Evolutionary conservation across 495 filamentous ascomycete species (phyloP).

Genomic region (Aspergillus olivimuriae): DNA sequence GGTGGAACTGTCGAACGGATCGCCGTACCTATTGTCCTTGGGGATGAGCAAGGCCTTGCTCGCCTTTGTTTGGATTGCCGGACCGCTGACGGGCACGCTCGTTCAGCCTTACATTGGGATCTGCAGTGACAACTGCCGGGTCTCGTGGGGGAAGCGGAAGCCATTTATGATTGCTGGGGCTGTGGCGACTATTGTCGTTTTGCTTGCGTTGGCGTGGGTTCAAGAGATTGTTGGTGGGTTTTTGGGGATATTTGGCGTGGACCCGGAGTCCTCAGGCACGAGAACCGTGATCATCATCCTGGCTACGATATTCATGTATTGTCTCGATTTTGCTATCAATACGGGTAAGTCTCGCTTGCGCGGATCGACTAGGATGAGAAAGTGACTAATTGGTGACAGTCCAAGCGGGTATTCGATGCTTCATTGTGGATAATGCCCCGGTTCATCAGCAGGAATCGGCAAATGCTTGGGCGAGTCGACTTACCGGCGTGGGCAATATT

Average conservation of each 20-base stretch:
- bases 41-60: conserved; percentile 90
- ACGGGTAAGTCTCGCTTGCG: conserved; percentile 52
- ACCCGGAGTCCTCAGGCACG: conserved; percentile 51
- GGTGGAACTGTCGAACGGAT: conserved; percentile 82
- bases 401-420: conserved; percentile 81
- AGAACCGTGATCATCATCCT: conserved; percentile 57
- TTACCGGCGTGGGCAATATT: conserved; percentile 80
- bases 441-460: conserved; percentile 84
- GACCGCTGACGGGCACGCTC: conserved; percentile 75
- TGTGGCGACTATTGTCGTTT: conserved; percentile 61
- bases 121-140: conserved; percentile 77
- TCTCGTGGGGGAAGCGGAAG: conserved; percentile 74
- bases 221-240: conserved; percentile 68
- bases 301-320: conserved; percentile 77
- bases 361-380: not conserved
- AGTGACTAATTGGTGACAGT: conserved; percentile 40
- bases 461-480: conserved; percentile 79
- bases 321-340: conserved; percentile 88
- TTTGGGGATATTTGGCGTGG: conserved; percentile 64
- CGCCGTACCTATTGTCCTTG: conserved; percentile 67
- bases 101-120: conserved; percentile 95
- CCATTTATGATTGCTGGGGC: conserved; percentile 82
- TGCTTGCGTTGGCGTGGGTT: conserved; percentile 78
- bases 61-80: conserved; percentile 90
- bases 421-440: conserved; percentile 85